Evolutionary conservation across 805 yeast species (phyloP).

Genomic region (Pichia thaimueangensis): DNA sequence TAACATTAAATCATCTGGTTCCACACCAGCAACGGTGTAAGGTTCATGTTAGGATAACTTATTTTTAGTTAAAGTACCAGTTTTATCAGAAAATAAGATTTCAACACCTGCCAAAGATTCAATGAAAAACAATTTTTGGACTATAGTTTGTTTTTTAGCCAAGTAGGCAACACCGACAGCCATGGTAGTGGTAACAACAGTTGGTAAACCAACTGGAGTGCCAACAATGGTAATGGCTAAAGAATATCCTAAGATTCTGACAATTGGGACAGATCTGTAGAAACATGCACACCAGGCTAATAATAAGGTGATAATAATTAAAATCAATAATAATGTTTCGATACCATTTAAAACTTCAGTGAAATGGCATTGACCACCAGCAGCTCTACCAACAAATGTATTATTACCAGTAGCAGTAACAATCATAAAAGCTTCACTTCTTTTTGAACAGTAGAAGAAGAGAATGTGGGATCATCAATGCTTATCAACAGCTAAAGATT

Average conservation of each 20-base stretch:
- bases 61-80: conserved; percentile 93
- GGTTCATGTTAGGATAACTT: conserved; percentile 94
- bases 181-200: conserved; percentile 97
- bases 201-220: conserved; percentile 98
- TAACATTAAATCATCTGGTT: conserved; percentile 91
- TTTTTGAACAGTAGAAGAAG: conserved; percentile 92
- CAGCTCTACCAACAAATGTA: conserved; percentile 96
- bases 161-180: conserved; percentile 99
- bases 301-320: conserved; percentile 81
- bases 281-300: conserved; percentile 90
- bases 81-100: conserved; percentile 89
- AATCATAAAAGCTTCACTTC: conserved; percentile 92
- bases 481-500: conserved; percentile 92
- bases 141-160: conserved; percentile 96
- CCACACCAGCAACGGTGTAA: conserved; percentile 96
- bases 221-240: conserved; percentile 94
- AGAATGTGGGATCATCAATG: conserved; percentile 82
- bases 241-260: conserved; percentile 83
- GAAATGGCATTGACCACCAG: conserved; percentile 91
- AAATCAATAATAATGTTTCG: conserved; percentile 84
- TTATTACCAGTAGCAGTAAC: conserved; percentile 93
- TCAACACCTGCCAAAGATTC: conserved; percentile 95
- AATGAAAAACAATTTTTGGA: conserved; percentile 89
- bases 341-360: conserved; percentile 97
- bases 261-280: conserved; percentile 87